These are phyloP conservation scores for Pseudogymnoascus sp. DNA, from an alignment of 2,329 filamentous ascomycete species.

Conservation along the genomic window DNA sequence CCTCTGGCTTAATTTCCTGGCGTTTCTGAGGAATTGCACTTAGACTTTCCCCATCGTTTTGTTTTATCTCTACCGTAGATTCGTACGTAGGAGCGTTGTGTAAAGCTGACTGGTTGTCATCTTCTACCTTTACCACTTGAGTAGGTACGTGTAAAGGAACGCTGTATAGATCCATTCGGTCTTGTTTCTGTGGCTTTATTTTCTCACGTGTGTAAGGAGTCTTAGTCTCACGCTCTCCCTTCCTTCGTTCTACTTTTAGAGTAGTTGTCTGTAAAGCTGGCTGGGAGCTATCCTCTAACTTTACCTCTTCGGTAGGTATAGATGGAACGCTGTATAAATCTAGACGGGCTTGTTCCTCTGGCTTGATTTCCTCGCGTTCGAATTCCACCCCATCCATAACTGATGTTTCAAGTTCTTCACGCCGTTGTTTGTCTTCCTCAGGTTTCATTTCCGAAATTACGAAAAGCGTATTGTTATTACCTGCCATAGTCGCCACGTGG, in stretches of 20 bases:
- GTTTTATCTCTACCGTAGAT: background rate
- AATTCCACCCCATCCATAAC: background rate
- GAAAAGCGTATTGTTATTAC: constrained; percentile 16
- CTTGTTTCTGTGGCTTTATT: background rate
- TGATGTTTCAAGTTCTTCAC: constrained; percentile 1
- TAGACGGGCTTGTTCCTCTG: background rate
- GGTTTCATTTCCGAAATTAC: constrained; percentile 13
- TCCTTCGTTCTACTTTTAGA: background rate
- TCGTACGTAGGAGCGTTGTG: background rate
- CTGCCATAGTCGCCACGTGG: background rate
- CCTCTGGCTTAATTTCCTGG: constrained; percentile 8
- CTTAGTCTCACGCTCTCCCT: background rate
- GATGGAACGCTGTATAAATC: background rate
- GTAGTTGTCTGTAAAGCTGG: background rate
- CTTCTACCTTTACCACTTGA: background rate
- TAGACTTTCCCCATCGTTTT: background rate
- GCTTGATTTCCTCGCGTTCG: constrained; percentile 4
- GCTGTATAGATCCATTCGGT: background rate
- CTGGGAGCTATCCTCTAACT: background rate
- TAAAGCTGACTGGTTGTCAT: background rate
- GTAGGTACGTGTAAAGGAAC: background rate
- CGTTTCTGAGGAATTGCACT: background rate
- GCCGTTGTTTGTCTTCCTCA: background rate
- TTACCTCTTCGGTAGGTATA: background rate
- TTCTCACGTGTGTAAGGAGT: background rate